A percentile compares a stretch with the other conserved stretches of the same genome.
Evolutionary conservation across 192 early-diverging fungal species (phyloP).

Genomic region (Podila verticillata): DNA sequence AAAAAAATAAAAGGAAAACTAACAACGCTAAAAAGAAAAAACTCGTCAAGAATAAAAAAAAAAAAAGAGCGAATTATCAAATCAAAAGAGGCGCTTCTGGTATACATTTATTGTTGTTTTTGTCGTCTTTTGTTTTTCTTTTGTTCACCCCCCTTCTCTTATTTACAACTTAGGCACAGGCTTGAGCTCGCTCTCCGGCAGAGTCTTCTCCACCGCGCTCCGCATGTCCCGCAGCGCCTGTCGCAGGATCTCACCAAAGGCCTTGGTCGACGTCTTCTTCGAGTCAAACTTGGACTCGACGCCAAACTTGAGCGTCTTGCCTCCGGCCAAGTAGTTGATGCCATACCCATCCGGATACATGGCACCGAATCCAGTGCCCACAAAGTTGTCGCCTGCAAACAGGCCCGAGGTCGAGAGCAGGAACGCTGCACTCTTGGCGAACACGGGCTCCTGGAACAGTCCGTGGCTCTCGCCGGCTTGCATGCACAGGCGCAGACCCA

Average conservation of each 20-base stretch:
- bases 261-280: conserved; percentile 23
- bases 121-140: not conserved
- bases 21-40: not conserved
- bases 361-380: conserved; percentile 89
- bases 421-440: conserved; percentile 73
- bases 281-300: conserved; percentile 75
- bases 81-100: not conserved
- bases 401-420: conserved; percentile 81
- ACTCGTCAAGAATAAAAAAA: not conserved
- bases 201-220: conserved; percentile 25
- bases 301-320: conserved; percentile 76
- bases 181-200: conserved; percentile 47
- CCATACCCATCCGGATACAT: conserved; percentile 85
- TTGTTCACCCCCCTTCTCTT: not conserved
- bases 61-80: not conserved
- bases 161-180: conserved; percentile 29
- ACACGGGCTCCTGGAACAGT: conserved; percentile 74
- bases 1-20: not conserved
- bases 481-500: conserved; percentile 76
- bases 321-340: conserved; percentile 85
- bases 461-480: conserved; percentile 50
- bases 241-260: conserved; percentile 29
- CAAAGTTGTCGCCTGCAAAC: conserved; percentile 71
- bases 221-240: conserved; percentile 43
- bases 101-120: not conserved